phyloP scores from a whole-genome alignment of 805 yeast species.

The Candida sithepensis region DNA sequence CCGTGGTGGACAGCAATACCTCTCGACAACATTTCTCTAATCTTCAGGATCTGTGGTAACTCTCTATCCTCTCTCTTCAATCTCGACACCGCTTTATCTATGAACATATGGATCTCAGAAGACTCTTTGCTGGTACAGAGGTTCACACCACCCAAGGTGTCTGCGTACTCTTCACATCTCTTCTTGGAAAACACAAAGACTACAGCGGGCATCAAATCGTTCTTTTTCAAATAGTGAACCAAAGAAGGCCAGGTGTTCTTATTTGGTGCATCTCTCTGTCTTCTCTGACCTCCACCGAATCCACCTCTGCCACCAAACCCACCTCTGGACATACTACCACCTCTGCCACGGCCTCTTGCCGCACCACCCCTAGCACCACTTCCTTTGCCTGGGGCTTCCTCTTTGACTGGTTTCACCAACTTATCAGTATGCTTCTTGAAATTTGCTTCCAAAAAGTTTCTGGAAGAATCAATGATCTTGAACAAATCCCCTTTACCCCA shows the following conservation, averaged over 20 bases:
- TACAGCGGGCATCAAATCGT: slow-evolving; percentile 84
- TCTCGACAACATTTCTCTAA: slow-evolving; percentile 77
- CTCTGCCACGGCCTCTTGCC: slow-evolving; percentile 33
- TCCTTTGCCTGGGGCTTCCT: slow-evolving; percentile 19
- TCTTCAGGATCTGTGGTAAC: slow-evolving; percentile 82
- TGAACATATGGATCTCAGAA: slow-evolving; percentile 89
- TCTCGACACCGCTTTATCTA: slow-evolving; percentile 84
- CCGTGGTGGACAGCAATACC: slow-evolving; percentile 98
- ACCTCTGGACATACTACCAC: slow-evolving; percentile 31
- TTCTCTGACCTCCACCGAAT: slow-evolving; percentile 30
- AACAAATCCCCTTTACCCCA: slow-evolving; percentile 77
- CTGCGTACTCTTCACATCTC: slow-evolving; percentile 91
- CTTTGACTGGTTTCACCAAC: slow-evolving; percentile 36
- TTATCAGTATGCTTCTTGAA: slow-evolving; percentile 58
- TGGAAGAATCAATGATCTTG: slow-evolving; percentile 70
- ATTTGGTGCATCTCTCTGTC: slow-evolving; percentile 62
- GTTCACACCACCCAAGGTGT: slow-evolving; percentile 66
- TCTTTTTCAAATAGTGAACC: slow-evolving; percentile 63
- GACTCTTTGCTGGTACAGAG: slow-evolving; percentile 82
- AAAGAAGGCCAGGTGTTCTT: slow-evolving; percentile 75
- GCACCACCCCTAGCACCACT: slow-evolving; percentile 21
- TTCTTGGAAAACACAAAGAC: slow-evolving; percentile 91
- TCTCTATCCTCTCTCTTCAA: slow-evolving; percentile 89
- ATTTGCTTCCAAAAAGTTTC: slow-evolving; percentile 63
- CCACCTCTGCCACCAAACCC: slow-evolving; percentile 29